Conservation (phyloP, 257 asterid species). For the Cordia subcordata region DNA sequence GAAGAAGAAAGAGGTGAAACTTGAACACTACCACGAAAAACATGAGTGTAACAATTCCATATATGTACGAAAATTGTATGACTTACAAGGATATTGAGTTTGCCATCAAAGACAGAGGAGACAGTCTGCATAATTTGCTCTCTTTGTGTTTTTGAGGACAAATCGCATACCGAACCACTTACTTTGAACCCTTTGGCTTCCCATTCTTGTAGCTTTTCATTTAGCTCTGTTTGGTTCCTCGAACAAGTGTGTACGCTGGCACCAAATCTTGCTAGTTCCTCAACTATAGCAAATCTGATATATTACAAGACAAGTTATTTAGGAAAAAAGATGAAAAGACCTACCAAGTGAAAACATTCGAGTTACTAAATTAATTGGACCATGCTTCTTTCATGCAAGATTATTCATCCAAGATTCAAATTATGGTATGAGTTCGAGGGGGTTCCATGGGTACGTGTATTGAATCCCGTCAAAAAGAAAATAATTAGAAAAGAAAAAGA, state of each 20-base stretch:
- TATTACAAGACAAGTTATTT: too few relatives aligned
- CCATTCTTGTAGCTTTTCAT: slow-evolving; percentile 1
- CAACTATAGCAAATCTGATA: slow-evolving; percentile 9
- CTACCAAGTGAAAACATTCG: neutral
- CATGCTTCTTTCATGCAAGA: neutral
- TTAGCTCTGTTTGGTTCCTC: neutral
- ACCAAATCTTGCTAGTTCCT: slow-evolving; percentile 9
- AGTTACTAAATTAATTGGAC: neutral
- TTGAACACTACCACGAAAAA: too few relatives aligned
- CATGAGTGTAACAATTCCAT: too few relatives aligned
- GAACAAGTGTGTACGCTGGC: slow-evolving; percentile 1
- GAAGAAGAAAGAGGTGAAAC: too few relatives aligned
- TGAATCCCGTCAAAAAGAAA: neutral
- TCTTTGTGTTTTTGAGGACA: neutral
- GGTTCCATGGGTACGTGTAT: too few relatives aligned
- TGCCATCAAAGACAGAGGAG: slow-evolving; percentile 1
- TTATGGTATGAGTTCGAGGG: neutral
- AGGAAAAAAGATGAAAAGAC: too few relatives aligned
- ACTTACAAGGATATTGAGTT: slow-evolving; percentile 13
- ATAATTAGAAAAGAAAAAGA: neutral
- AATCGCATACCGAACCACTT: slow-evolving; percentile 4
- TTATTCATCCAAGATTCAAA: too few relatives aligned
- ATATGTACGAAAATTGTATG: too few relatives aligned
- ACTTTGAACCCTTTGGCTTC: slow-evolving; percentile 4
- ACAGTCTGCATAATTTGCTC: slow-evolving; percentile 3